Conservation (phyloP, 1,284 basidiomycete species). For the Cryptococcus sp. region DNA sequence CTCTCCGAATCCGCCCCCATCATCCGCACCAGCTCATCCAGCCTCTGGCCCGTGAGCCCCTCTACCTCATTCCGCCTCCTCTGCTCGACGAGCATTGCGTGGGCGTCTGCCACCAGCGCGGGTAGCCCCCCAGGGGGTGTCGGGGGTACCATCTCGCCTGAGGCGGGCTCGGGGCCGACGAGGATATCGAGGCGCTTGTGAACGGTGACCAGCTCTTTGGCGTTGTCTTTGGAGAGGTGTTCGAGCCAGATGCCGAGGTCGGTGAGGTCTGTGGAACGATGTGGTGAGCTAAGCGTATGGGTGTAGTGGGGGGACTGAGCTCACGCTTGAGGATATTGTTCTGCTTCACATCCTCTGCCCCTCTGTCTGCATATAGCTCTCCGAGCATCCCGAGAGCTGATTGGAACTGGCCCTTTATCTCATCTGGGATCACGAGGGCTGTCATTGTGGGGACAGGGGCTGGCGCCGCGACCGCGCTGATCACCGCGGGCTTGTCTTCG, state of each 20-base stretch:
- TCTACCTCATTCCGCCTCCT: slow-evolving; percentile 29
- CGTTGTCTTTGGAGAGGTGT: slow-evolving; percentile 68
- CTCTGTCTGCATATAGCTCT: background rate
- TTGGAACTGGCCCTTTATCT: background rate
- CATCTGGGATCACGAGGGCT: no score
- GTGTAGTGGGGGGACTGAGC: no score
- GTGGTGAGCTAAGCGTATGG: no score
- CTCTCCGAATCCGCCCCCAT: slow-evolving; percentile 43
- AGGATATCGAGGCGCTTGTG: slow-evolving; percentile 61
- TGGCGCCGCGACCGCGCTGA: no score
- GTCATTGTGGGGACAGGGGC: no score
- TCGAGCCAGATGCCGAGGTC: slow-evolving; percentile 66
- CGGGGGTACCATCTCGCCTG: background rate
- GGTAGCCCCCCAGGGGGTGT: slow-evolving; percentile 18
- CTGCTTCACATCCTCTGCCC: no score
- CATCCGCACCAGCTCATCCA: slow-evolving; percentile 40
- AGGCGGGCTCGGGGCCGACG: slow-evolving; percentile 50
- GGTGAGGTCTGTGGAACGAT: slow-evolving; percentile 33
- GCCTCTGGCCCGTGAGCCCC: slow-evolving; percentile 30
- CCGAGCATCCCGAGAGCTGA: background rate
- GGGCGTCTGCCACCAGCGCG: slow-evolving; percentile 37
- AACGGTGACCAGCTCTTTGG: slow-evolving; percentile 64
- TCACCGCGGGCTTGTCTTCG: no score
- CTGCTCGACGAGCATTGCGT: slow-evolving; percentile 43
- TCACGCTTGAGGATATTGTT: background rate